Percentiles rank a stretch among this genome's conserved stretches.
These are phyloP conservation scores for Senna tora DNA, from an alignment of 306 rosid species.

Conservation along the genomic window DNA sequence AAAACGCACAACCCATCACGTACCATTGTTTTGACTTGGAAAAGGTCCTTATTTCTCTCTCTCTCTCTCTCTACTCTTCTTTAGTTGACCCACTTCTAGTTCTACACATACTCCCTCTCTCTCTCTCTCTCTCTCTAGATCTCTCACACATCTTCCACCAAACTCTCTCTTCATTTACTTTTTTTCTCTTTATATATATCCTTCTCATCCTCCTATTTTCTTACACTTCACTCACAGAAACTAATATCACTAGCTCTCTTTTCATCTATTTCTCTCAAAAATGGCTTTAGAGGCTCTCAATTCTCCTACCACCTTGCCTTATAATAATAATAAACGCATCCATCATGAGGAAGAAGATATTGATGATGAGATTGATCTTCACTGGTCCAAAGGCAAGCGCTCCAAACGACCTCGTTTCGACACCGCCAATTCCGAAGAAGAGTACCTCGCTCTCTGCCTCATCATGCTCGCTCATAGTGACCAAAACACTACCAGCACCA, in stretches of 20 bases:
- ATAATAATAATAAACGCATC: not conserved
- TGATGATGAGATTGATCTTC: constrained; percentile 17
- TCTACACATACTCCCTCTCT: too few species aligned
- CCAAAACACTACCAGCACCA: not conserved
- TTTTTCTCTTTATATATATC: not conserved
- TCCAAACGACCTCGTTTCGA: constrained; percentile 49
- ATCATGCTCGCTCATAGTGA: constrained; percentile 72
- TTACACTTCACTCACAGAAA: not conserved
- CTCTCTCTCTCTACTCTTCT: too few species aligned
- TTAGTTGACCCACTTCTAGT: constrained; percentile 65
- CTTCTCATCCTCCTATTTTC: not conserved
- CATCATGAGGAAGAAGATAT: constrained; percentile 9
- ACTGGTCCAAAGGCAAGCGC: constrained; percentile 63
- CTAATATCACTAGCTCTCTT: too few species aligned
- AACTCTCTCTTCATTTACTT: constrained; percentile 9
- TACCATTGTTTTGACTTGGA: constrained; percentile 52
- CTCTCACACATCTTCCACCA: constrained; percentile 20
- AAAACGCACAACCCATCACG: constrained; percentile 16
- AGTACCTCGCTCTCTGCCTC: constrained; percentile 79
- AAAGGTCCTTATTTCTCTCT: constrained; percentile 35
- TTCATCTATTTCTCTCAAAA: not conserved
- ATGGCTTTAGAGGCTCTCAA: constrained; percentile 66
- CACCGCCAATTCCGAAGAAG: constrained; percentile 49
- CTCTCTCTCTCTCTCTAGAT: not conserved
- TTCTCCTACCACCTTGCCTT: constrained; percentile 48